Base-by-base conservation (phyloP, 306 rosid species). In the Dryas alaskensis region DNA sequence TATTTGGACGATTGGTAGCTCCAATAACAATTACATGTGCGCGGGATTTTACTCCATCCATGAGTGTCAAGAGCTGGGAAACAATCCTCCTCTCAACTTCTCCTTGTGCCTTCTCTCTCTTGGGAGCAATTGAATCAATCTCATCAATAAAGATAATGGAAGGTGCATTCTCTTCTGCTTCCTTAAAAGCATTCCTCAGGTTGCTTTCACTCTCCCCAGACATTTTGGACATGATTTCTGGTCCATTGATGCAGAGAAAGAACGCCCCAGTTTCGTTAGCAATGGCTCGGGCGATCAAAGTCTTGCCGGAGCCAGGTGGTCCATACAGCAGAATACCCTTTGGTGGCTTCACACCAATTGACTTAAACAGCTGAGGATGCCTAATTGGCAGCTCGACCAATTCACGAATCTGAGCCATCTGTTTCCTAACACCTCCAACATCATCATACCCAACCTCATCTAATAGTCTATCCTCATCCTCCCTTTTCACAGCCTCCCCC, bases 261-360 rank as follows among this genome's bases (percentile, higher is more conserved):
- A 74, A 74, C 3, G 78, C 72, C 10, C 67, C 79, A 31, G 79
- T 75, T 45, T 75, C 79, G 53, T 75, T 75, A 65, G 85, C 85
- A 77, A 81, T 59, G 27, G 82, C 85, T 48, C 78, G 70, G 12
- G 84, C 84, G 54, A 81, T 72, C 60, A 81, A 46, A 8, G 84
- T 81, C 70, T 81, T 81, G 16, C 84, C 84, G 3, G 84, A 70
- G n/a, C 81, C 84, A 40, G 84, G 81, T 40, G 84, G 84, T 49
- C 85, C 85, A 62, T 81, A 81, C 10, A 81, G 69, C 2, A 81
- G 77, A 67, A 81, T 80, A 42, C 85, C 85, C 77, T 81, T 81
- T 7, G 78, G 78, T 10, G 72, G 78, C n/a, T 74, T 74, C 8
- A 74, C 78, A 31, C 78, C 78, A 42, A 74, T 50, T 45, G 70